Percentiles rank a stretch among this genome's conserved stretches.
Conservation (phyloP, 1,139 yeast species). For the Yamadazyma mexicana region DNA sequence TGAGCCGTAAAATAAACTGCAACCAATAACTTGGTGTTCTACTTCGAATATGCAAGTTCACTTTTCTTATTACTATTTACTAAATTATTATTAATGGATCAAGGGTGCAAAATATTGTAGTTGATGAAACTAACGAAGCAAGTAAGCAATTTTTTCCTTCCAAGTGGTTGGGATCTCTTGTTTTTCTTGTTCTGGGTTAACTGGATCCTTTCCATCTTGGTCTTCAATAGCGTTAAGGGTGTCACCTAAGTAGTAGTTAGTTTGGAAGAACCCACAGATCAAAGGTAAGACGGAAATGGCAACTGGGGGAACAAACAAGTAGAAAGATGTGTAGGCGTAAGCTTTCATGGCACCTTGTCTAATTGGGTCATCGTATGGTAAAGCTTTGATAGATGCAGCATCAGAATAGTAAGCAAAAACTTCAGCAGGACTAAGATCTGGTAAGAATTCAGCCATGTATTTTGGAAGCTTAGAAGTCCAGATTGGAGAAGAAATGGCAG, state of each 20-base stretch:
- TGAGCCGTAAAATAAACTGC: too few relatives aligned
- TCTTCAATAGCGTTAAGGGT: conserved; percentile 29
- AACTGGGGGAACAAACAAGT: conserved; percentile 23
- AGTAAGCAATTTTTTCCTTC: background rate
- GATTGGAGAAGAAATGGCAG: conserved; percentile 47
- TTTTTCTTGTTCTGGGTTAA: conserved; percentile 4
- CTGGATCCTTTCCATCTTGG: conserved; percentile 12
- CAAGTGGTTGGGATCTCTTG: background rate
- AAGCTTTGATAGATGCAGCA: conserved; percentile 16
- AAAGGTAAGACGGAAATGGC: conserved; percentile 26
- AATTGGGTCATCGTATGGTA: conserved; percentile 20
- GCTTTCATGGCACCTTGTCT: conserved; percentile 31
- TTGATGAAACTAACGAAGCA: too few relatives aligned
- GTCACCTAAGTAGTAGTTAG: conserved; percentile 32
- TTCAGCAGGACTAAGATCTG: conserved; percentile 19
- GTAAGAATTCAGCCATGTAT: conserved; percentile 23
- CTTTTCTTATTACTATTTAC: too few relatives aligned
- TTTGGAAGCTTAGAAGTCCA: conserved; percentile 44
- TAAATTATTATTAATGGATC: too few relatives aligned
- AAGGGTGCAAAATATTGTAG: too few relatives aligned
- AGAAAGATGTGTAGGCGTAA: conserved; percentile 22
- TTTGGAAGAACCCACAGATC: conserved; percentile 27
- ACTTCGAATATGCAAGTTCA: too few relatives aligned
- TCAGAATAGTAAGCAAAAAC: conserved; percentile 18
- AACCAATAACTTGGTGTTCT: too few relatives aligned